Conservation (phyloP, 78 protist genomes). For the Monosiga brevicollis region DNA sequence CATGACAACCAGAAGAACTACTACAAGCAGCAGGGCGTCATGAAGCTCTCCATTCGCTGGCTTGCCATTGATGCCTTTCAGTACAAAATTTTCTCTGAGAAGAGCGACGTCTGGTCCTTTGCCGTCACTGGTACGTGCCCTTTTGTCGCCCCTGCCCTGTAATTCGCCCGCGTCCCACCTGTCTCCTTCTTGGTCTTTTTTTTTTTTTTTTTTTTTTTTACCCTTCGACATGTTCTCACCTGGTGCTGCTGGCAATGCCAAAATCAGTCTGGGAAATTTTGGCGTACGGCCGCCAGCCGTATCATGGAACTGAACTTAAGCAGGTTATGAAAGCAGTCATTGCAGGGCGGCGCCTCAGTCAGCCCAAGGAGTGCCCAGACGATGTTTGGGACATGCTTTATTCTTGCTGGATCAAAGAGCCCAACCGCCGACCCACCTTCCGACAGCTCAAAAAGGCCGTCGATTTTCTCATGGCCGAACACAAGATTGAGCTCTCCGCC, state of each 20-base stretch:
- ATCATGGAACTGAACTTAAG: background rate
- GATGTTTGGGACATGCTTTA: background rate
- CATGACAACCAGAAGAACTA: background rate
- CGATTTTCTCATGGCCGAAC: background rate
- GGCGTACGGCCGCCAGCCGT: background rate
- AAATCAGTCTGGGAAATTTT: background rate
- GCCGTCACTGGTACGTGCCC: too few species aligned
- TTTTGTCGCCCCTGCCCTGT: too few species aligned
- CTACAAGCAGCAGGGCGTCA: background rate
- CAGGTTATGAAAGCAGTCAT: background rate
- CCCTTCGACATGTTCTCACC: too few species aligned
- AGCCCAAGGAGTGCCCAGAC: background rate
- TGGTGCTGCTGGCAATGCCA: too few species aligned
- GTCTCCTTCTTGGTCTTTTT: too few species aligned
- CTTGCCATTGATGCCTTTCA: background rate
- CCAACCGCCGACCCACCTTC: background rate
- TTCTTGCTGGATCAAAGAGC: background rate
- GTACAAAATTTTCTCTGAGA: background rate
- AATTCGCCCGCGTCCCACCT: too few species aligned
- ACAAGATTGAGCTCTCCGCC: background rate
- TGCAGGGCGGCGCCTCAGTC: background rate
- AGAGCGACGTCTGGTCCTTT: background rate
- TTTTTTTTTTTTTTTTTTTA: too few species aligned
- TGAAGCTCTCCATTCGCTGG: background rate
- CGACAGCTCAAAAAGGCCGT: background rate